Percentiles rank a stretch among this genome's conserved stretches.
phyloP scores from a whole-genome alignment of 148 eudicot species.

The Camellia lanceoleosa region DNA sequence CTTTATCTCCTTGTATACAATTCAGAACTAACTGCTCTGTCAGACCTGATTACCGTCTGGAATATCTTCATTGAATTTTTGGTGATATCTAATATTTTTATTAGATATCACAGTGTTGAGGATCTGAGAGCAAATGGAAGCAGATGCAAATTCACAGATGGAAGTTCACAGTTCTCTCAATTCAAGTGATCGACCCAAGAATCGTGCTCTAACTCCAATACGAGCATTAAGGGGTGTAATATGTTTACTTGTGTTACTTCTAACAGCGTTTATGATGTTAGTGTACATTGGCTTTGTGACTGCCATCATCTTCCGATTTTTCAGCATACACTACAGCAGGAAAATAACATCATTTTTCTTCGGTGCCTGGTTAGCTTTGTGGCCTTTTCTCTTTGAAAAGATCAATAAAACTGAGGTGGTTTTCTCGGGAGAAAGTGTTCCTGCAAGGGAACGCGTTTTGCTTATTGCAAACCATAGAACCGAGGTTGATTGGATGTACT shows the following conservation, averaged over 20 bases:
- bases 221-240: conserved; percentile 57
- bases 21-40: background rate
- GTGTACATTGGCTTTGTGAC: conserved; percentile 57
- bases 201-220: conserved; percentile 48
- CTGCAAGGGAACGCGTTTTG: conserved; percentile 53
- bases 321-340: conserved; percentile 80
- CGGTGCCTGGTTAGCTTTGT: conserved; percentile 80
- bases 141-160: conserved; percentile 25
- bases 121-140: conserved; percentile 45
- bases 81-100: background rate
- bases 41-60: background rate
- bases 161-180: conserved; percentile 32
- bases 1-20: background rate
- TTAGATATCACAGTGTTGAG: background rate
- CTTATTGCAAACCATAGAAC: conserved; percentile 91
- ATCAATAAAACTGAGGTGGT: conserved; percentile 75
- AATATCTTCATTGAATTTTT: conserved; percentile 11
- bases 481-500: conserved; percentile 97
- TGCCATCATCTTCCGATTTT: conserved; percentile 52
- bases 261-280: conserved; percentile 73
- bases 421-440: conserved; percentile 78
- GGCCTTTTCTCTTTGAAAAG: conserved; percentile 90
- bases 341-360: conserved; percentile 57
- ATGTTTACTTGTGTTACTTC: conserved; percentile 64
- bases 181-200: conserved; percentile 22